phyloP scores from a whole-genome alignment of 2,329 filamentous ascomycete genomes.

The Fusarium sp. region DNA sequence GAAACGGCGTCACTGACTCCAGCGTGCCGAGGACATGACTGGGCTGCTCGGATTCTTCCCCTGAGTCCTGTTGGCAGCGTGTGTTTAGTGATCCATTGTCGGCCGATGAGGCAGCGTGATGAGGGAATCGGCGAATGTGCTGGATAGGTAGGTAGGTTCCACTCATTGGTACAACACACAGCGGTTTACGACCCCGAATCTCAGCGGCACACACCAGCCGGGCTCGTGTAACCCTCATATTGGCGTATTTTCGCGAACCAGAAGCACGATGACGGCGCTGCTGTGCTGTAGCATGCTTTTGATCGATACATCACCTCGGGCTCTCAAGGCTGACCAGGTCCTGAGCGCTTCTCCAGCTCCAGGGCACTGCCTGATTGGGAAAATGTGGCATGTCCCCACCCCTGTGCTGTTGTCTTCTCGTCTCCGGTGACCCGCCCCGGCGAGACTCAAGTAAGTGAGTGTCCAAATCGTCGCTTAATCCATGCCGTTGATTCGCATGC shows the following conservation, averaged over 20 bases:
- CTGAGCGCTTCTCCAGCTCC: conserved; percentile 21
- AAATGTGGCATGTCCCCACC: conserved; percentile 29
- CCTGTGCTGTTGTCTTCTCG: conserved; percentile 35
- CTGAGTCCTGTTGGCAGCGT: neutral
- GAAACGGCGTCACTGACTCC: conserved; percentile 4
- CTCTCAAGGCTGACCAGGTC: conserved; percentile 1
- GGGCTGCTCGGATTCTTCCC: neutral
- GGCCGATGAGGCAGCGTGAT: neutral
- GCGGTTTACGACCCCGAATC: neutral
- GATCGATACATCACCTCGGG: conserved; percentile 27
- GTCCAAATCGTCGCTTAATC: conserved; percentile 39
- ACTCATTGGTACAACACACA: neutral
- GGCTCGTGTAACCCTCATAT: conserved; percentile 29
- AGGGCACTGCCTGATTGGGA: conserved; percentile 31
- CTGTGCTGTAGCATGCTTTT: conserved; percentile 12
- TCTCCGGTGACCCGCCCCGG: conserved; percentile 41
- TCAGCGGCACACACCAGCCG: conserved; percentile 1
- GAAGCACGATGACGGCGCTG: conserved; percentile 31
- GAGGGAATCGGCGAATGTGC: neutral
- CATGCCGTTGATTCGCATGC: conserved; percentile 41
- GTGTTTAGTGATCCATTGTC: neutral
- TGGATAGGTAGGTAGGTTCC: neutral
- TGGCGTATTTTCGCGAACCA: conserved; percentile 29
- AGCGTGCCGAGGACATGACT: neutral
- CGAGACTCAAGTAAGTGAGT: conserved; percentile 28